These are phyloP conservation scores for Fusarium paranaense DNA, from an alignment of 2,329 filamentous ascomycete species.

Conservation along the genomic window DNA sequence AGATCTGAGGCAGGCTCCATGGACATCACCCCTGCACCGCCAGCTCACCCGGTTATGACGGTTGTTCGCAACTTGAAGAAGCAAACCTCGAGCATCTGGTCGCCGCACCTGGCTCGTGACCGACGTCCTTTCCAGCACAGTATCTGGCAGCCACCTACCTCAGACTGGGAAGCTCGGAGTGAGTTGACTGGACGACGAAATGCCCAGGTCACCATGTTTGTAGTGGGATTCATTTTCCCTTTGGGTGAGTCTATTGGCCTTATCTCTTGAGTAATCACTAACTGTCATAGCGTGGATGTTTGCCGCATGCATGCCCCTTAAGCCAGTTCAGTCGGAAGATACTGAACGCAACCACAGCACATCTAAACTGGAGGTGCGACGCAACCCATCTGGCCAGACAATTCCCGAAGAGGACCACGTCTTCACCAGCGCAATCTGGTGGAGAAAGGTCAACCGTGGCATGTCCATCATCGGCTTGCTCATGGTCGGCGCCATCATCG, in stretches of 20 bases:
- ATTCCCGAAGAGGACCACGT: conserved; percentile 56
- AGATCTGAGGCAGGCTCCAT: conserved; percentile 51
- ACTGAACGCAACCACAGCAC: conserved; percentile 59
- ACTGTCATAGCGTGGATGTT: conserved; percentile 77
- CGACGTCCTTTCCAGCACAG: conserved; percentile 68
- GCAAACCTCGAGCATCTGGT: conserved; percentile 75
- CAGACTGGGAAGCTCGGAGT: conserved; percentile 72
- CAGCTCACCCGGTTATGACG: conserved; percentile 43
- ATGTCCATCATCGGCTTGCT: conserved; percentile 69
- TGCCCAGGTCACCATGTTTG: conserved; percentile 79
- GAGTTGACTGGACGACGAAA: conserved; percentile 75
- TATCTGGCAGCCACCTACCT: conserved; percentile 79
- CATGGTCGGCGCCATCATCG: conserved; percentile 63
- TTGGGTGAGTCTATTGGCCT: conserved; percentile 64
- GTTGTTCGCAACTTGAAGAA: conserved; percentile 53
- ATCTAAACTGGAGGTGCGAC: conserved; percentile 53
- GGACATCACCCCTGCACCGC: conserved; percentile 56
- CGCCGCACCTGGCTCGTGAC: conserved; percentile 77
- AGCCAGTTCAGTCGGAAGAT: conserved; percentile 64
- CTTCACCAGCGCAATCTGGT: conserved; percentile 68
- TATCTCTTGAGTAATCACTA: conserved; percentile 1
- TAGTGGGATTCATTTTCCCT: conserved; percentile 81
- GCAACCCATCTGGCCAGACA: conserved; percentile 50
- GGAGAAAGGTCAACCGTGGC: conserved; percentile 68
- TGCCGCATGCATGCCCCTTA: conserved; percentile 79